Evolutionary conservation across 129 eudicot genomes (phyloP), one percentile per base, ranked within the genome.

Genomic region (Tagetes erecta): DNA sequence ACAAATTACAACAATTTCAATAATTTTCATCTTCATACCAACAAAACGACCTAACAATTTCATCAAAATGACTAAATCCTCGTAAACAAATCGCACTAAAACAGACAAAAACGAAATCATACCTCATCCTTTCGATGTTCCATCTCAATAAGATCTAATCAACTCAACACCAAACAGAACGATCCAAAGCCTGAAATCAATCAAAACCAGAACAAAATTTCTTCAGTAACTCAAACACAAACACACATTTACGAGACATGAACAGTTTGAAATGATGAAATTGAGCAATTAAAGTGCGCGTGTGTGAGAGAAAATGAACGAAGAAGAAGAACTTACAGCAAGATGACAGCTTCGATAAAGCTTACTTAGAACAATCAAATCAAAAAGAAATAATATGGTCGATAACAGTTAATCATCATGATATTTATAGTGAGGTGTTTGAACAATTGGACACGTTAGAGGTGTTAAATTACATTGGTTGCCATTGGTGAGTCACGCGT

Each of bases 111-210:
- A 10, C n/a, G 45, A 12, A 62, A 62, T 11, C 67, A 62, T 13
- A 62, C 67, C 67, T 62, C 45, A 62, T 62, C 67, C 67, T 62
- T 62, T 37, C 67, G 27, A 62, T 62, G 67, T 13, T 62, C 67
- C 67, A 62, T 62, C 6, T 5, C 8, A 60, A 36, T 13, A 11
- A 35, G 67, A 60, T 60, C 44, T 13, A 13, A 36, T 62, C 67
- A 36, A 62, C 2, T 37, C 3, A 20, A 36, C 67, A 62, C 44
- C 44, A 62, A 36, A 12, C 44, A 2, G 30, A 36, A 62, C 67
- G 30, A 62, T 20, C 27, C 27, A 20, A 20, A 20, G 27, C 27
- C 27, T 20, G 27, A 20, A 20, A 20, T 20, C 27, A 20, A 20
- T 62, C 67, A 62, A 51, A 51, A n/a, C 58, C 58, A 51, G 13